phyloP scores from a whole-genome alignment of 805 yeast genomes.

The Wickerhamiella parazyma region DNA sequence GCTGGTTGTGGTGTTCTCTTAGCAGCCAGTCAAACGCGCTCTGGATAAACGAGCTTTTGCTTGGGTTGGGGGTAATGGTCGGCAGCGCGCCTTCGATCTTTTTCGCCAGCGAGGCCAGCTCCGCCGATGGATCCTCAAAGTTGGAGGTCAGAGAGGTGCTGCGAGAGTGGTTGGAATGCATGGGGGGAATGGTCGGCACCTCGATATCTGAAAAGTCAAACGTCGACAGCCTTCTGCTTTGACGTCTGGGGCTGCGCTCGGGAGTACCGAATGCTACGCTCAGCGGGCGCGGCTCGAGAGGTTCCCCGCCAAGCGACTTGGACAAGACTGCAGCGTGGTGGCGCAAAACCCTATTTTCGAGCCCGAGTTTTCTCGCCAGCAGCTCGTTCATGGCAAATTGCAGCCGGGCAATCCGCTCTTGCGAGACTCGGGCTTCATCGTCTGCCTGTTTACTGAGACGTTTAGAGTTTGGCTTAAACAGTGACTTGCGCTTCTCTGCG shows the following conservation, averaged over 20 bases:
- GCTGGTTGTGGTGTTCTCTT: constrained; percentile 12
- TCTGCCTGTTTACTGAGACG: constrained; percentile 19
- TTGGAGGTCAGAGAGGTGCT: not conserved
- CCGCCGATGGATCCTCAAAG: not conserved
- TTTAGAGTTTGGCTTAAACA: constrained; percentile 5
- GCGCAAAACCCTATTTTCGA: constrained; percentile 14
- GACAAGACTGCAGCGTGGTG: constrained; percentile 20
- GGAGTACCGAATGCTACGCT: constrained; percentile 5
- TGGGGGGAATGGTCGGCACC: constrained; percentile 1
- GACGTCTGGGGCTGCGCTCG: constrained; percentile 4
- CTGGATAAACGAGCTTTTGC: constrained; percentile 12
- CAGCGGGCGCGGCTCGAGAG: constrained; percentile 14
- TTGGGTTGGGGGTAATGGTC: constrained; percentile 13
- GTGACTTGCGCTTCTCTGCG: constrained; percentile 4
- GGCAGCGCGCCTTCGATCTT: constrained; percentile 13
- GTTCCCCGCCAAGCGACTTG: constrained; percentile 13
- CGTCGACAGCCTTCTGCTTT: not conserved
- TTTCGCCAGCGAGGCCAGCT: constrained; percentile 12
- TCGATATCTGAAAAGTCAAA: not conserved
- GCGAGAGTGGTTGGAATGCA: constrained; percentile 4
- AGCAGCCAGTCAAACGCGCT: constrained; percentile 13
- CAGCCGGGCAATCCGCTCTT: constrained; percentile 14
- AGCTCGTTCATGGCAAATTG: constrained; percentile 12
- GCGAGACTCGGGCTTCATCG: constrained; percentile 16
- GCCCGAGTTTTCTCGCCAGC: constrained; percentile 8